Evolutionary conservation across 371 early-diverging fungal species (phyloP).

Genomic region (Dichotomocladium elegans): DNA sequence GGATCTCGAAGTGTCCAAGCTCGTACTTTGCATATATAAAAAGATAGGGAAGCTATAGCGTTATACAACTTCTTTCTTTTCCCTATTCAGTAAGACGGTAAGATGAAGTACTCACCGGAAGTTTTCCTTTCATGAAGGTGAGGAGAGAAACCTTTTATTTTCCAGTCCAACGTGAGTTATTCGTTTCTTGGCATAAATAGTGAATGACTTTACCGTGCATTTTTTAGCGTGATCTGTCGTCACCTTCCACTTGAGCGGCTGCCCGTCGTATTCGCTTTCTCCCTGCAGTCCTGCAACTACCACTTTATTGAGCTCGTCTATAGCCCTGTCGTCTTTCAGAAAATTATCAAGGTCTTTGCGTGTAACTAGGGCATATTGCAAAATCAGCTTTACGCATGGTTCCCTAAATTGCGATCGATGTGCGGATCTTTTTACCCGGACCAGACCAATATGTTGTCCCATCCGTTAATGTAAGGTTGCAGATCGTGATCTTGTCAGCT

Average conservation of each 20-base stretch:
- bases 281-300: conserved; percentile 7
- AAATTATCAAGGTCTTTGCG: conserved; percentile 8
- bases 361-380: background rate
- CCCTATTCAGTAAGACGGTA: too few species aligned
- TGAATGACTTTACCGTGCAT: conserved; percentile 1
- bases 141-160: conserved; percentile 2
- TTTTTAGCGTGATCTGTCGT: background rate
- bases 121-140: conserved; percentile 1
- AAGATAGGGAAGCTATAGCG: too few species aligned
- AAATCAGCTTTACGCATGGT: background rate
- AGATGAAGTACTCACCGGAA: conserved; percentile 4
- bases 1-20: conserved; percentile 1
- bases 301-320: background rate
- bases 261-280: conserved; percentile 7
- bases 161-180: background rate
- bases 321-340: background rate
- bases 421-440: background rate
- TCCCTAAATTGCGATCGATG: too few species aligned
- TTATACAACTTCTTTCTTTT: too few species aligned
- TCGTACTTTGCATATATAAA: conserved; percentile 2
- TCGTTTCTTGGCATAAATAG: background rate
- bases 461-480: conserved; percentile 4
- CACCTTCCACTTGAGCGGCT: conserved; percentile 5
- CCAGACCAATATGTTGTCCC: conserved; percentile 5
- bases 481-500: background rate